Conservation (phyloP, 495 filamentous ascomycete species). For the Physcia stellaris region DNA sequence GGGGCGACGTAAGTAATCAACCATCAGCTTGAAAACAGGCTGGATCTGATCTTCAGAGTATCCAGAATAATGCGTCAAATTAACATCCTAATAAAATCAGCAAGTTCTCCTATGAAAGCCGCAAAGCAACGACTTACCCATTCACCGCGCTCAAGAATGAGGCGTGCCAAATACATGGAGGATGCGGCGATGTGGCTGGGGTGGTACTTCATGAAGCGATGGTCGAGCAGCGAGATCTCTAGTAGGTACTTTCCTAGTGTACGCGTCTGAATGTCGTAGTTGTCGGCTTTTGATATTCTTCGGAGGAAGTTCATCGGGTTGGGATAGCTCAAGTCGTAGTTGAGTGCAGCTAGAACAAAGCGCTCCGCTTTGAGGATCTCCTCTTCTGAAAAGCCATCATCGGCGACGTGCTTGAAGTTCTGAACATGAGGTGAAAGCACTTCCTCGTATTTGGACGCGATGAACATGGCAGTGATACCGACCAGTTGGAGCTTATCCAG, state of each 20-base stretch:
- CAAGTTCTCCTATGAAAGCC: conserved; percentile 14
- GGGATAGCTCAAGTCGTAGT: conserved; percentile 96
- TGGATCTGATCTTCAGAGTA: conserved; percentile 86
- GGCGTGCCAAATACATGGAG: conserved; percentile 85
- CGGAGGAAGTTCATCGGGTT: conserved; percentile 99
- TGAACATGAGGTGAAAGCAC: conserved; percentile 90
- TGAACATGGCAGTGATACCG: conserved; percentile 96
- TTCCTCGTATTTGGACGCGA: conserved; percentile 97
- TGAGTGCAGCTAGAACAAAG: conserved; percentile 74
- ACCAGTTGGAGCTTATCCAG: conserved; percentile 92
- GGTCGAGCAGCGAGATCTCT: conserved; percentile 90
- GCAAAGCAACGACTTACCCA: conserved; percentile 51
- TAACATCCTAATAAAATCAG: conserved; percentile 51
- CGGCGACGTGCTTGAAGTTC: conserved; percentile 93
- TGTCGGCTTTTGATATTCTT: conserved; percentile 95
- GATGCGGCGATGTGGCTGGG: conserved; percentile 84
- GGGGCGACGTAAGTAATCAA: conserved; percentile 82
- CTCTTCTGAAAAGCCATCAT: conserved; percentile 89
- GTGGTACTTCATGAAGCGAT: conserved; percentile 74
- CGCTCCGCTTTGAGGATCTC: conserved; percentile 97
- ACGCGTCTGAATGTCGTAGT: conserved; percentile 93
- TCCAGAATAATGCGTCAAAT: conserved; percentile 83
- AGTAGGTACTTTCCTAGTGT: conserved; percentile 97
- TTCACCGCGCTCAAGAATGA: conserved; percentile 75
- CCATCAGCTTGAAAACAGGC: conserved; percentile 85